Base-by-base conservation (phyloP, 208 protist genomes). In the Crithidia expoeki region DNA sequence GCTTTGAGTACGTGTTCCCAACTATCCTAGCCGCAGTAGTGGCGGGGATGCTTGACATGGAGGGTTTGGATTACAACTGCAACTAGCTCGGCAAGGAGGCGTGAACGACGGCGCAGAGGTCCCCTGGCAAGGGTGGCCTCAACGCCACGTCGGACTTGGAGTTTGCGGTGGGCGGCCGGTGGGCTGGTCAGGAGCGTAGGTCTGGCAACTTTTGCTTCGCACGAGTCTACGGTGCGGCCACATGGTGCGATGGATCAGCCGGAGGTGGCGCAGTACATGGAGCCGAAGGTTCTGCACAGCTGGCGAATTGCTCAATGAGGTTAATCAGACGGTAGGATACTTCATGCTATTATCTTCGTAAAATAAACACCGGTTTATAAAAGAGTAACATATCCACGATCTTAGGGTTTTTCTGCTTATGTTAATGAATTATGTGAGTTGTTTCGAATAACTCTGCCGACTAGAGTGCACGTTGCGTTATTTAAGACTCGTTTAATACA, bases 21-120 rank as follows among this genome's bases (percentile, higher is more conserved):
- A 62, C 25, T 10, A 61, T 97, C 59, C 77, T 97, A 38, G 81
- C n/a, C 2, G 68, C 38, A 38, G 79, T 76, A n/a, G 76, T 97
- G 19, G 82, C 80, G 23, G 94, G 96, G 27, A 50, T n/a, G n/a
- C n/a, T n/a, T n/a, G n/a, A n/a, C n/a, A n/a, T n/a, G n/a, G n/a
- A n/a, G n/a, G n/a, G n/a, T 97, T 67, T 72, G 50, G 95, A 98
- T 74, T 98, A 83, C 59, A 94, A 95, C 55, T 97, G 94, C 74
- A 98, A 98, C 77, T 97, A 82, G 79, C 77, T 98, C 42, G 94
- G 94, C 55, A 97, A 94, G 77, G 72, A 94, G 69, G 76, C 65
- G 23, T 98, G 94, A 92, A 81, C 80, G 16, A 52, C 53, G 21
- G 74, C 36, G 32, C 66, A 98, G 60, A 25, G 81, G 44, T 98